phyloP scores from a whole-genome alignment of 2,329 filamentous ascomycete genomes.

The Fusarium decemcellulare region DNA sequence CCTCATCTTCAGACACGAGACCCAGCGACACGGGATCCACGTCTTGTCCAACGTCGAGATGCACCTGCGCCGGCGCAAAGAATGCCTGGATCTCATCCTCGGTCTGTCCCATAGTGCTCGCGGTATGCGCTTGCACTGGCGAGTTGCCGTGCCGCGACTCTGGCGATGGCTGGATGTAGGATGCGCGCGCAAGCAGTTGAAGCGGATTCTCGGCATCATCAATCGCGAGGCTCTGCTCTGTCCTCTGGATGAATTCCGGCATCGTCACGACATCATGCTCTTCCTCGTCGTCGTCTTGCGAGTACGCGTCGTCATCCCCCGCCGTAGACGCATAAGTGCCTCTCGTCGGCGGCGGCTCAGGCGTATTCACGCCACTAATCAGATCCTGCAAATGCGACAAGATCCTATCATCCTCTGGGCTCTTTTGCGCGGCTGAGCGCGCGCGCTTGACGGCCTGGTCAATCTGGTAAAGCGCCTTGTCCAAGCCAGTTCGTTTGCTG shows the following conservation, averaged over 20 bases:
- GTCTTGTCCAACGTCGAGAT: conserved; percentile 73
- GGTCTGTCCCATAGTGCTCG: conserved; percentile 38
- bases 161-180: conserved; percentile 73
- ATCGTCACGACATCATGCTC: conserved; percentile 42
- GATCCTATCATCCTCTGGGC: conserved; percentile 61
- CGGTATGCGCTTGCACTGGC: conserved; percentile 42
- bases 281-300: conserved; percentile 50
- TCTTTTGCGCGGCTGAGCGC: conserved; percentile 58
- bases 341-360: conserved; percentile 36
- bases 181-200: conserved; percentile 80
- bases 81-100: conserved; percentile 72
- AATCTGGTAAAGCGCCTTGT: conserved; percentile 82
- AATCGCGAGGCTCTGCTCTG: conserved; percentile 69
- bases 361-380: conserved; percentile 49
- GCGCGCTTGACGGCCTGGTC: conserved; percentile 77
- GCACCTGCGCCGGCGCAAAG: conserved; percentile 75
- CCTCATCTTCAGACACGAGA: conserved; percentile 76
- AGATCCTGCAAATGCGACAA: conserved; percentile 60
- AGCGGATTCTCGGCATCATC: conserved; percentile 84
- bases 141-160: conserved; percentile 48
- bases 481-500: conserved; percentile 81
- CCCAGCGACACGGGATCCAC: conserved; percentile 80
- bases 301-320: conserved; percentile 50
- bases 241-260: conserved; percentile 47
- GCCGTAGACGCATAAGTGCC: conserved; percentile 29